Base-by-base conservation (phyloP, 1,284 basidiomycete genomes). In the Fomitopsis schrenkii region DNA sequence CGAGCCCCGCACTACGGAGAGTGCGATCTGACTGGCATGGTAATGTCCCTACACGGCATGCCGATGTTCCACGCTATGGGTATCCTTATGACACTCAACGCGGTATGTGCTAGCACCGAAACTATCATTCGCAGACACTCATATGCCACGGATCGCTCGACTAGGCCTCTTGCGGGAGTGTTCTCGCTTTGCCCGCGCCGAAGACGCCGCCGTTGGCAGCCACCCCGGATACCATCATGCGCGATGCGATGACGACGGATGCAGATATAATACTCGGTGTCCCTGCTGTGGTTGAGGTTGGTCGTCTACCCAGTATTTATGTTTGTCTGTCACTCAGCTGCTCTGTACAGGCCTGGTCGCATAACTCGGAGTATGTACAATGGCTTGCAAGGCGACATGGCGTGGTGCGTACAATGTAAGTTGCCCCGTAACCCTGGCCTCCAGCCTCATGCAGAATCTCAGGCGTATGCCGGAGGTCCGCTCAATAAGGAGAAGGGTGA, bases 1-100 rank as follows among this genome's bases (percentile, higher is more conserved):
- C 35, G 52, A 14, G 42, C 35, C 10, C 45, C 55, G 8, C 56
- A 35, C 41, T 59, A 26, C 59, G 52, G 69, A 1, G 65, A 66
- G 28, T 50, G 62, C 15, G 66, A 68, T 52, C 54, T 70, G 41
- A 63, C 59, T 5, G 65, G 63, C 22, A 17, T 22, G 40, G 46
- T 63, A 15, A 30, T 71, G 6, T 62, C 59, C 12, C 54, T 56
- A 19, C 69, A 70, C 53, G 57, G 64, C 10, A 55, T 68, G 50
- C 69, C 69, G 10, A 67, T 70, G 64, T 66, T 45, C 48, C 64
- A 66, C 36, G 64, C 55, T 1, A 68, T 71, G 64, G 67, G 69
- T 10, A 56, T 65, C 5, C n/a, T 62, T 5, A 48, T 55, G 7
- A 56, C 53, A 10, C 17, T 35, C 12, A 59, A 55, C 44, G 30